Base-by-base conservation (phyloP, 805 yeast genomes). In the Lachancea dasiensis region DNA sequence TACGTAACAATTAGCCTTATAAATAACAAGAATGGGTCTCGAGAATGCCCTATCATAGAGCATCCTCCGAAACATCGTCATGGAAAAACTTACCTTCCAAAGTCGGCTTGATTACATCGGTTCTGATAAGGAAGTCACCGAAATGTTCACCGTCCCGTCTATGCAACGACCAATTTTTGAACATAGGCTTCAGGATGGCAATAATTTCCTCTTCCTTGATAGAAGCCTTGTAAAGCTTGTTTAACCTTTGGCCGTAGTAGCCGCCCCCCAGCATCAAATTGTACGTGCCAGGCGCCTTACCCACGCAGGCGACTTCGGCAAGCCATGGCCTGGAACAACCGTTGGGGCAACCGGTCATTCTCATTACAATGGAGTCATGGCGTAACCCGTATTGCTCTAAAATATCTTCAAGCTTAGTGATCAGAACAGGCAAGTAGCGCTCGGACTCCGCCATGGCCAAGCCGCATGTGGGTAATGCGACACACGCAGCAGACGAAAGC, bases 271-370 rank as follows among this genome's bases (percentile, higher is more conserved):
- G 72, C 86, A 89, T 72, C 64, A 90, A 72, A 64, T 90, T 90
- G 66, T 90, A 90, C 13, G 94, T 87, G 36, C 95, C 95, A 47
- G 73, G 78, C 0, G 97, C 96, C 62, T 90, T 90, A 61, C 97
- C 97, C 41, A 90, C 94, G 43, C 87, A 72, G 0, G 97, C 97
- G 41, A 90, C 78, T 63, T 90, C 97, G 4, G 97, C 97, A 36
- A 90, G 67, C 97, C 97, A 90, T 20, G 97, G 97, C 63, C 97
- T 79, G 17, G 97, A 92, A 70, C 97, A 90, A 50, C 97, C 97
- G 62, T 90, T 90, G 39, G 97, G 97, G 73, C 97, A 90, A 40
- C 97, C 97, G 21, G 97, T 90, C 97, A 90, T 89, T 69, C 97
- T 79, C 95, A 90, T 83, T 17, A 87, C 95, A 49, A 90, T 74